A percentile compares a stretch with the other conserved stretches of the same genome.
These are phyloP conservation scores for Leishmania lainsoni DNA, from an alignment of 208 protist genomes.

Conservation along the genomic window DNA sequence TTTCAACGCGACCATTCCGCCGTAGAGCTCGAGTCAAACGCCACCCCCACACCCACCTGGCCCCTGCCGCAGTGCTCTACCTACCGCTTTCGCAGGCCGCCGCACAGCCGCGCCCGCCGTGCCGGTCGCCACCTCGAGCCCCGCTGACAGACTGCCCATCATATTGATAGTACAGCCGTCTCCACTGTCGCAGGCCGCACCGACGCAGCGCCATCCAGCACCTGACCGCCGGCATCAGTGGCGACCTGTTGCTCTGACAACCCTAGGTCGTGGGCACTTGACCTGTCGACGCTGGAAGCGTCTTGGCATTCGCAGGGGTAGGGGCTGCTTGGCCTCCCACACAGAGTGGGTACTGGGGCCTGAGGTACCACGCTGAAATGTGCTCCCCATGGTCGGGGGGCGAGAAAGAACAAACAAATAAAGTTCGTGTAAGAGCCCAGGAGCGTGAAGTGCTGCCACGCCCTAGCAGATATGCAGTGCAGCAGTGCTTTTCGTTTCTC, in stretches of 20 bases:
- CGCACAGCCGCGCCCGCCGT: no score
- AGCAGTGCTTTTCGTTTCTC: neutral
- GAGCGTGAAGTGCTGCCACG: neutral
- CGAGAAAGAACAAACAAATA: neutral
- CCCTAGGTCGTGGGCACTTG: neutral
- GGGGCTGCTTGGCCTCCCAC: neutral
- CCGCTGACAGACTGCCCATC: neutral
- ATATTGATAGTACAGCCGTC: neutral
- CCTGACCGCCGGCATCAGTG: neutral
- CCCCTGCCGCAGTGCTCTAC: no score
- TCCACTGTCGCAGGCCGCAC: neutral
- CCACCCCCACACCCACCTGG: neutral
- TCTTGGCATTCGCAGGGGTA: neutral
- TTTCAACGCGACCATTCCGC: neutral
- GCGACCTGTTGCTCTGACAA: neutral
- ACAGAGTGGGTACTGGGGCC: neutral
- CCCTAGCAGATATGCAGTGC: neutral
- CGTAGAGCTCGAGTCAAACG: neutral
- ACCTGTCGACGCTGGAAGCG: neutral
- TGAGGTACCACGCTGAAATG: neutral
- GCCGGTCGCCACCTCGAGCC: no score
- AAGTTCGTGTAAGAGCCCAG: neutral
- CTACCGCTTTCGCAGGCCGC: no score
- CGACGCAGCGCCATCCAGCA: neutral
- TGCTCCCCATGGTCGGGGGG: neutral